Percentiles rank a stretch among this genome's conserved stretches.
These are phyloP conservation scores for Vitis cinerea DNA, from an alignment of 164 flowering plant genomes.

Conservation along the genomic window DNA sequence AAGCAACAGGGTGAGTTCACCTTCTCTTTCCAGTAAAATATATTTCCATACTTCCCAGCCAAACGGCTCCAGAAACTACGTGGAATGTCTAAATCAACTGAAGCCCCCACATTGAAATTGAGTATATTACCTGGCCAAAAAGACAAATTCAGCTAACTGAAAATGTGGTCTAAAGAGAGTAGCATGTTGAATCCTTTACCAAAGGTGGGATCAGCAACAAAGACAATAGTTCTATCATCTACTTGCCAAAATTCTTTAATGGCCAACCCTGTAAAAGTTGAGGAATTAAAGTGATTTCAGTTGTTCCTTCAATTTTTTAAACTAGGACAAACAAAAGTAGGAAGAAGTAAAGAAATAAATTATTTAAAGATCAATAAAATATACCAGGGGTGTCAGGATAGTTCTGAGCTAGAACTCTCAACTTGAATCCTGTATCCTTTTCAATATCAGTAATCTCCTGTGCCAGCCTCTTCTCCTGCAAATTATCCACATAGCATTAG, in stretches of 20 bases:
- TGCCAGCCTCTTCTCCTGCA: slow-evolving; percentile 72
- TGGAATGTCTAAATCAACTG: slow-evolving; percentile 84
- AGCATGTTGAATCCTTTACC: slow-evolving; percentile 43
- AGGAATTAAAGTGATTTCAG: neutral
- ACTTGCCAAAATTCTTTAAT: slow-evolving; percentile 90
- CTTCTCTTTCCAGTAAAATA: slow-evolving; percentile 97
- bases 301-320: neutral
- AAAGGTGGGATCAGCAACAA: slow-evolving; percentile 95
- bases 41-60: slow-evolving; percentile 94
- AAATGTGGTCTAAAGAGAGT: slow-evolving; percentile 1
- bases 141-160: neutral
- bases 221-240: slow-evolving; percentile 92
- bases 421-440: slow-evolving; percentile 85
- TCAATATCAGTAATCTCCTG: slow-evolving; percentile 76
- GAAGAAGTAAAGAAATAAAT: neutral
- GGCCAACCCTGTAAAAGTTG: slow-evolving; percentile 70
- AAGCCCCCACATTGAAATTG: slow-evolving; percentile 89
- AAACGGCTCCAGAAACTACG: slow-evolving; percentile 97
- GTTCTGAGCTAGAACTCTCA: slow-evolving; percentile 92
- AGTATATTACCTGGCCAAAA: slow-evolving; percentile 71
- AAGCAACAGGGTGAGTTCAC: slow-evolving; percentile 24
- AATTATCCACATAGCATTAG: slow-evolving; percentile 4
- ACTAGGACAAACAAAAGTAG: neutral
- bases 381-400: slow-evolving; percentile 98
- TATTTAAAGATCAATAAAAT: no score